Evolutionary conservation across 805 yeast species (phyloP).

Genomic region (Yarrowia hollandica): DNA sequence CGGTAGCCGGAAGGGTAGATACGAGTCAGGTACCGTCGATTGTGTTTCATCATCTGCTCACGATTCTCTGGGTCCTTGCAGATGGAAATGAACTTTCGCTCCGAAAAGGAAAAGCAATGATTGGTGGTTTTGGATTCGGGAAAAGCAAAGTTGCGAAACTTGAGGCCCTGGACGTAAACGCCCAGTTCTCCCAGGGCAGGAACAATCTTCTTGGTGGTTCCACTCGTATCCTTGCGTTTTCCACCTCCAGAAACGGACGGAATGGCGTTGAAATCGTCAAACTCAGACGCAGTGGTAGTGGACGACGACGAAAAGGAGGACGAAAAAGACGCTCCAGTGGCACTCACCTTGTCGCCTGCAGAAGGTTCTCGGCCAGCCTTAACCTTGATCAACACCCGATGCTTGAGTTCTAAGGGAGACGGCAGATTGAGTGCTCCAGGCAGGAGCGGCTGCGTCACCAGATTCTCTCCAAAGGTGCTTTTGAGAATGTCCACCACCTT

Average conservation of each 20-base stretch:
- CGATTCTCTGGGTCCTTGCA: constrained; percentile 58
- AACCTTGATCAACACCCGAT: constrained; percentile 73
- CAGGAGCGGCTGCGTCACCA: constrained; percentile 49
- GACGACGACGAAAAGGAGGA: constrained; percentile 1
- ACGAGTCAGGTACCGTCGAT: constrained; percentile 71
- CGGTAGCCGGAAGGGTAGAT: constrained; percentile 83
- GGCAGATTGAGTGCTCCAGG: constrained; percentile 50
- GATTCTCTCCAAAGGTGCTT: constrained; percentile 58
- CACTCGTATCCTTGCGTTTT: constrained; percentile 30
- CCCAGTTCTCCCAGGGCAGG: constrained; percentile 58
- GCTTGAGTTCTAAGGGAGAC: constrained; percentile 69
- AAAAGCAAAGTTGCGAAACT: constrained; percentile 76
- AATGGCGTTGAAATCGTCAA: constrained; percentile 32
- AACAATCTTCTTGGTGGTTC: constrained; percentile 37
- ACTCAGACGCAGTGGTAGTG: constrained; percentile 15
- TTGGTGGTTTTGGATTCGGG: constrained; percentile 80
- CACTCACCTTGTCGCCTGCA: not conserved
- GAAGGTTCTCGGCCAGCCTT: constrained; percentile 51
- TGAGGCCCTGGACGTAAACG: constrained; percentile 70
- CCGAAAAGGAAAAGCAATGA: constrained; percentile 87
- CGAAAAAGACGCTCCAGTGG: not conserved
- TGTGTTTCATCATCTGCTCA: constrained; percentile 70
- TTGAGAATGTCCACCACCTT: constrained; percentile 54
- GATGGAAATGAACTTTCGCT: constrained; percentile 63
- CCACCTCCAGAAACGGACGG: not conserved